Evolutionary conservation across 345 rosid species (phyloP), one percentile per base, ranked within the genome.

Genomic region (Alliaria petiolata): DNA sequence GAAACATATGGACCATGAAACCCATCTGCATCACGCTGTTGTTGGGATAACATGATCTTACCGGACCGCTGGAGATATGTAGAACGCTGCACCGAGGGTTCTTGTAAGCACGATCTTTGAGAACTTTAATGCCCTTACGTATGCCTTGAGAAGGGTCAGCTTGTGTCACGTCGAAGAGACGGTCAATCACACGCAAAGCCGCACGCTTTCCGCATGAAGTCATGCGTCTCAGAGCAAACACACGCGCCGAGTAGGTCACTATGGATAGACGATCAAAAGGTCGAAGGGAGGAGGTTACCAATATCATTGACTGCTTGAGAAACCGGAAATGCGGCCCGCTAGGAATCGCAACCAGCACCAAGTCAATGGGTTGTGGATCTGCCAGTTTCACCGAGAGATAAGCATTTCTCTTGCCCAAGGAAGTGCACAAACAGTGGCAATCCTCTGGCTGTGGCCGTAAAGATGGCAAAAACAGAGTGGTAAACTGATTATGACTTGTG

Each of bases 201-300:
- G 84, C 78, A 17, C 89, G 81, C 75, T 87, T 91, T 7, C 97
- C 97, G 17, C 78, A 82, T 51, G 90, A 82, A 50, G 96, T 87
- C 97, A 91, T 91, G 47, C 97, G 86, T 79, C 86, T 86, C 46
- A 89, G 83, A 10, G 97, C 88, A 65, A 89, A 91, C 65, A 87
- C 87, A 7, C 95, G 89, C 47, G 90, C 82, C 10, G 67, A 85
- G 81, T 85, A 82, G n/a, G 95, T 87, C 28, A 91, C 97, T 25
- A 91, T 83, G 59, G 97, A 81, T 64, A 91, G 67, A 71, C 97
- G 91, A 46, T 91, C 96, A 40, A 81, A 77, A 0, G 96, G 81
- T 44, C 89, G 79, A 75, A 91, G 87, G 20, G 96, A 87, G 76
- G 86, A 87, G 16, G 83, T 89, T 53, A 89, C 89, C 40, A 89